Evolutionary conservation across 331 rosid genomes (phyloP).

Genomic region (Acacia concinna): DNA sequence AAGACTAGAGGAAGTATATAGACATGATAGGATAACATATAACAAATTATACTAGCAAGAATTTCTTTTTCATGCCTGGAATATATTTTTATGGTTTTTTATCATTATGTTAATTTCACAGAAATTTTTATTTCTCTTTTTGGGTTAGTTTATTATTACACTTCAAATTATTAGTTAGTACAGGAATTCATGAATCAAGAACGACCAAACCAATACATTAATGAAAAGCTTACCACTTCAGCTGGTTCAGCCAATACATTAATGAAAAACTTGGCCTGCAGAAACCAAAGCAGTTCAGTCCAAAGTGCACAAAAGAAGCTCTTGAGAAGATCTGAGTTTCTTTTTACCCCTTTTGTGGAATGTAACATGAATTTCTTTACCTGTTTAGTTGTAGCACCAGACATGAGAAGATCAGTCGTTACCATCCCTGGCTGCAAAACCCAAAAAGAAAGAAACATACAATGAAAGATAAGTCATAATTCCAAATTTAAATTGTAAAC

Average conservation of each 20-base stretch:
- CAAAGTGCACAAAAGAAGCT: background rate
- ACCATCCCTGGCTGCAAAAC: slow-evolving; percentile 96
- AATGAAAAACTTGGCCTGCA: slow-evolving; percentile 95
- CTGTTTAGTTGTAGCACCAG: slow-evolving; percentile 96
- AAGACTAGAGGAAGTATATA: too few species aligned
- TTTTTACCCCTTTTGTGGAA: background rate
- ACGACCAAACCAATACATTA: background rate
- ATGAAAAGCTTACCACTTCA: slow-evolving; percentile 74
- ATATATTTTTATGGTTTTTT: background rate
- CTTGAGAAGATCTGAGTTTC: background rate
- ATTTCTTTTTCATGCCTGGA: too few species aligned
- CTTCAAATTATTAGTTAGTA: background rate
- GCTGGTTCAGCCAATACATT: slow-evolving; percentile 97
- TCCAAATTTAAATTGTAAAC: background rate
- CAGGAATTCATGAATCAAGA: slow-evolving; percentile 18
- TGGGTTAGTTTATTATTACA: slow-evolving; percentile 21
- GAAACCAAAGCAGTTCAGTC: slow-evolving; percentile 24
- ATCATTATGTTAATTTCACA: slow-evolving; percentile 1
- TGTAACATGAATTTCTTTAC: slow-evolving; percentile 34
- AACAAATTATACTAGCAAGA: background rate
- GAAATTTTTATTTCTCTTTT: background rate
- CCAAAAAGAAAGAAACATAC: slow-evolving; percentile 26
- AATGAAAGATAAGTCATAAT: slow-evolving; percentile 2
- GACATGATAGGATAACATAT: background rate
- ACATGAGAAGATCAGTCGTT: slow-evolving; percentile 97